These are phyloP conservation scores for Osmanthus fragrans DNA, from an alignment of 257 asterid genomes.

Conservation along the genomic window DNA sequence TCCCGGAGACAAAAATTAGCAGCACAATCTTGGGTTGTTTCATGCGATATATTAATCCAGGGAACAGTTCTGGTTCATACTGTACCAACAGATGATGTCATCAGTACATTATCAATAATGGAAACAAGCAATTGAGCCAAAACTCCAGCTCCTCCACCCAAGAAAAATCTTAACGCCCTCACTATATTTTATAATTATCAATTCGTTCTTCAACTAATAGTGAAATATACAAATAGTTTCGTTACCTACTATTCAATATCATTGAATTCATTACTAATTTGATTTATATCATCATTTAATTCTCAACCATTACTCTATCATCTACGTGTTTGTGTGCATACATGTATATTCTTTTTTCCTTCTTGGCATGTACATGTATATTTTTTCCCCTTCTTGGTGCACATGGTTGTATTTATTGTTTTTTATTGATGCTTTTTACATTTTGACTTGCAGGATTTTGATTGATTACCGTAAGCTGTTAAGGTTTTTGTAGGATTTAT, in stretches of 20 bases:
- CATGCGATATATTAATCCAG: constrained; percentile 91
- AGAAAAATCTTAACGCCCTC: not conserved
- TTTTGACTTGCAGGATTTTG: not conserved
- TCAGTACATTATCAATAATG: constrained; percentile 15
- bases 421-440: not conserved
- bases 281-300: not conserved
- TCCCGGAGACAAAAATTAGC: constrained; percentile 92
- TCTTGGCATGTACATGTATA: not conserved
- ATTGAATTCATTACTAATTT: not conserved
- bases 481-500: not conserved
- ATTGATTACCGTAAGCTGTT: not conserved
- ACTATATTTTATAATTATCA: not conserved
- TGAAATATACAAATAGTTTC: not conserved
- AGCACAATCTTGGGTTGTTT: constrained; percentile 91
- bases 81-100: constrained; percentile 36
- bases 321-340: not conserved
- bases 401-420: not conserved
- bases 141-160: not conserved
- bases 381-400: not conserved
- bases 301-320: not conserved
- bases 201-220: not conserved
- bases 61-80: constrained; percentile 97
- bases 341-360: not conserved
- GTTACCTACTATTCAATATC: not conserved
- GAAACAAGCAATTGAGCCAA: not conserved